phyloP scores from a whole-genome alignment of 495 filamentous ascomycete genomes.

The Lasiosphaeriaceae sp. region DNA sequence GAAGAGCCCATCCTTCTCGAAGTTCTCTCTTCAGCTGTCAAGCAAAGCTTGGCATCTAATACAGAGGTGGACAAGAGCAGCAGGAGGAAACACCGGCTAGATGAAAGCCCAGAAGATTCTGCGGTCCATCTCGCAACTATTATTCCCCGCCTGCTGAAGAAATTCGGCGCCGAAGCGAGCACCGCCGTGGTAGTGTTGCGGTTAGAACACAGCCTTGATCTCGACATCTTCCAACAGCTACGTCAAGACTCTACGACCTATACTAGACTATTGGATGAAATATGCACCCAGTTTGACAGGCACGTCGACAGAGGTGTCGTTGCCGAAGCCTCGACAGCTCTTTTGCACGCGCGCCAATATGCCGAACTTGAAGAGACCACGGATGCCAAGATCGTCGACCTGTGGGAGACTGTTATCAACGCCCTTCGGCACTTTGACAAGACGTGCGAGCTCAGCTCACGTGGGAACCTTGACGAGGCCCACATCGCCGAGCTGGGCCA shows the following conservation, averaged over 20 bases:
- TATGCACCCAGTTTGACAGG: conserved; percentile 86
- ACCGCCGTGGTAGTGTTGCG: conserved; percentile 81
- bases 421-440: conserved; percentile 64
- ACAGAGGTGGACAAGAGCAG: conserved; percentile 59
- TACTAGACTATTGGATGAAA: conserved; percentile 79
- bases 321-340: conserved; percentile 74
- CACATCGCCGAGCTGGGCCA: conserved; percentile 69
- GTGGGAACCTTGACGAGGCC: conserved; percentile 56
- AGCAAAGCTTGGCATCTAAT: conserved; percentile 56
- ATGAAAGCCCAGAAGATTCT: conserved; percentile 69
- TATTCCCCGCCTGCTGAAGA: conserved; percentile 83
- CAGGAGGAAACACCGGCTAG: conserved; percentile 55
- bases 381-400: conserved; percentile 68
- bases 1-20: conserved; percentile 86
- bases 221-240: conserved; percentile 84
- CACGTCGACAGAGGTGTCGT: conserved; percentile 83
- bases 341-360: conserved; percentile 79
- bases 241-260: conserved; percentile 82
- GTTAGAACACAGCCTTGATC: conserved; percentile 80
- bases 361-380: conserved; percentile 83
- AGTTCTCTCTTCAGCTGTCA: conserved; percentile 75
- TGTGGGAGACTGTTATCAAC: conserved; percentile 82
- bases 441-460: conserved; percentile 59
- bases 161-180: conserved; percentile 83
- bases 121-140: conserved; percentile 68